Evolutionary conservation across 2,329 filamentous ascomycete species (phyloP).

Genomic region (Talaromyces rugulosus): DNA sequence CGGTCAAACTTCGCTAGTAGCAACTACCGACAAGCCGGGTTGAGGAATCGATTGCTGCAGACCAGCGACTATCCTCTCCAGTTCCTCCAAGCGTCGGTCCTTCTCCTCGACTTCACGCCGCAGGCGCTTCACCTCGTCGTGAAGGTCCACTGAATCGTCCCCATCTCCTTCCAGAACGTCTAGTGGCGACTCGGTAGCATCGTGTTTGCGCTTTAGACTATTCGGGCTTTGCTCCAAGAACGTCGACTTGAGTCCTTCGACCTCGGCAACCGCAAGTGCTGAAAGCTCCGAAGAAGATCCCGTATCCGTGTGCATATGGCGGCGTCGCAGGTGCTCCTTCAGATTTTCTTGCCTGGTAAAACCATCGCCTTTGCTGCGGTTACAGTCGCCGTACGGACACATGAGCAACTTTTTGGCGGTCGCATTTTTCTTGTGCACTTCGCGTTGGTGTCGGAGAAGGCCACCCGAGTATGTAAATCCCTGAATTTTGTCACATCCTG

Average conservation of each 20-base stretch:
- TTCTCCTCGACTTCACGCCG: conserved; percentile 61
- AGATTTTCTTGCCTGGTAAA: conserved; percentile 93
- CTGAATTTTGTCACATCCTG: conserved; percentile 84
- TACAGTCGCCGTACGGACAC: conserved; percentile 83
- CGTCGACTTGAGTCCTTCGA: conserved; percentile 26
- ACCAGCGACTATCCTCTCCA: conserved; percentile 36
- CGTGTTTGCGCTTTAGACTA: conserved; percentile 29
- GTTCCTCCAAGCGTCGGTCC: conserved; percentile 38
- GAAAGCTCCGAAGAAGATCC: conserved; percentile 26
- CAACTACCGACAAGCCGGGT: conserved; percentile 11
- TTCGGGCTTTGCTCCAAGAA: conserved; percentile 22
- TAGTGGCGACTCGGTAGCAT: conserved; percentile 13
- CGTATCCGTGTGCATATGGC: conserved; percentile 60
- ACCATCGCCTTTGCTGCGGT: conserved; percentile 79
- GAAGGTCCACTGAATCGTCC: conserved; percentile 45
- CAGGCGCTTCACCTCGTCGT: conserved; percentile 63
- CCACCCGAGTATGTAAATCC: conserved; percentile 96
- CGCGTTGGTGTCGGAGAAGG: conserved; percentile 81
- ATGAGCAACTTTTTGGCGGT: conserved; percentile 82
- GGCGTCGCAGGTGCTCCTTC: conserved; percentile 84
- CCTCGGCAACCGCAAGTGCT: conserved; percentile 25
- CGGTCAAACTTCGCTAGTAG: conserved; percentile 6
- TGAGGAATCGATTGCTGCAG: conserved; percentile 35
- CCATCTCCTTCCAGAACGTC: conserved; percentile 31
- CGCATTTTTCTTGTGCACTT: conserved; percentile 87